phyloP scores from a whole-genome alignment of 371 early-diverging fungal genomes.

The Lichtheimia ornata region DNA sequence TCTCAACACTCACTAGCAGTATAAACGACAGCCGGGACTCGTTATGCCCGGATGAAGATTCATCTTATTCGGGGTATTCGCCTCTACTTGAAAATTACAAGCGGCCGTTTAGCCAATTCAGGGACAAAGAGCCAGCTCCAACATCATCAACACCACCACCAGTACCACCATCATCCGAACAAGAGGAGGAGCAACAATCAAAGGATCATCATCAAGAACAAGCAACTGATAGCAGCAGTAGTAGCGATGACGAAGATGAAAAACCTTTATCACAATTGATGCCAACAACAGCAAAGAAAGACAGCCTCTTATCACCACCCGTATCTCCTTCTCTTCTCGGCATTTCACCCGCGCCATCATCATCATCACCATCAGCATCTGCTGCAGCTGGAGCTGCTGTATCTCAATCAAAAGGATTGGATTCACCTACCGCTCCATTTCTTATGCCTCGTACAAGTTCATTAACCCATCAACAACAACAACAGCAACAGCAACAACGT shows the following conservation, averaged over 20 bases:
- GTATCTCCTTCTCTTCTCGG: slow-evolving; percentile 15
- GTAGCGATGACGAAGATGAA: no score
- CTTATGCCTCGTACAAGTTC: slow-evolving; percentile 16
- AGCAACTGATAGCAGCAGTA: no score
- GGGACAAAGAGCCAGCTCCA: slow-evolving; percentile 6
- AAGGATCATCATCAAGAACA: neutral
- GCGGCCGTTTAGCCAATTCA: slow-evolving; percentile 3
- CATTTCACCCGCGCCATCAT: slow-evolving; percentile 7
- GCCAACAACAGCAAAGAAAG: neutral
- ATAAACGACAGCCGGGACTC: slow-evolving; percentile 5
- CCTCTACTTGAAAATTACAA: slow-evolving; percentile 19
- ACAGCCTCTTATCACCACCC: slow-evolving; percentile 14
- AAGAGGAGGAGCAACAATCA: slow-evolving; percentile 1
- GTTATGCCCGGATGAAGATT: slow-evolving; percentile 12
- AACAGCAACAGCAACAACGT: slow-evolving; percentile 3
- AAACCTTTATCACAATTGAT: neutral
- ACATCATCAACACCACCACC: no score
- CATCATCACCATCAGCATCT: neutral
- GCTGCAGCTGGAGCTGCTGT: neutral
- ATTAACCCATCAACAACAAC: slow-evolving; percentile 14
- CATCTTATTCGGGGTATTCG: slow-evolving; percentile 20
- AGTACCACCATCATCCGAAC: neutral
- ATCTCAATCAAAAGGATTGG: neutral
- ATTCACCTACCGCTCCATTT: neutral
- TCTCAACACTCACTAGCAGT: no score